A percentile compares a stretch with the other conserved stretches of the same genome.
Conservation (phyloP, 169 alveolate genomes). For the Plasmodium billcollinsi region DNA sequence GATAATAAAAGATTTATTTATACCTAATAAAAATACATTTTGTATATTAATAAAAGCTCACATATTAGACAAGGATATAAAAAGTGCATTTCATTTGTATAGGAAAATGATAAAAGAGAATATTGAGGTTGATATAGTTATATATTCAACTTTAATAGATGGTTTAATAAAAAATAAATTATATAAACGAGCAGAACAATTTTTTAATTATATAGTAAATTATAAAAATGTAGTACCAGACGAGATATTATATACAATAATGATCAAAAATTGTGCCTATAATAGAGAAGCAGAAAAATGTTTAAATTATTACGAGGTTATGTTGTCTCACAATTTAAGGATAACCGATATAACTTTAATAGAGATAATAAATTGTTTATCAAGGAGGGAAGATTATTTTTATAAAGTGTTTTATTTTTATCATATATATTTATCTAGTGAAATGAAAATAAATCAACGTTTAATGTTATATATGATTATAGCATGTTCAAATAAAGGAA, state of each 20-base stretch:
- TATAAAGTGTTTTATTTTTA: conserved; percentile 85
- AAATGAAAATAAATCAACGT: conserved; percentile 78
- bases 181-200: conserved; percentile 84
- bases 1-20: conserved; percentile 82
- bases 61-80: conserved; percentile 79
- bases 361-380: conserved; percentile 83
- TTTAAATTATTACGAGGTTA: conserved; percentile 84
- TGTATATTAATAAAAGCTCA: conserved; percentile 87
- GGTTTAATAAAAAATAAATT: conserved; percentile 82
- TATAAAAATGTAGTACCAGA: conserved; percentile 90
- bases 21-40: conserved; percentile 86
- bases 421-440: conserved; percentile 85
- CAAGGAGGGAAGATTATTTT: conserved; percentile 79
- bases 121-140: conserved; percentile 81
- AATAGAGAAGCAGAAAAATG: conserved; percentile 88
- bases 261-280: conserved; percentile 86
- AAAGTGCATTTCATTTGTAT: conserved; percentile 84
- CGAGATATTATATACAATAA: conserved; percentile 87
- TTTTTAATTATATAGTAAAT: conserved; percentile 84
- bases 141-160: conserved; percentile 86
- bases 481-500: conserved; percentile 83
- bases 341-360: conserved; percentile 88
- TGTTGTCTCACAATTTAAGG: conserved; percentile 78
- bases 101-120: conserved; percentile 88
- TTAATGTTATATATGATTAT: conserved; percentile 60